Conservation (phyloP, 306 rosid genomes). For the Glycine soja region DNA sequence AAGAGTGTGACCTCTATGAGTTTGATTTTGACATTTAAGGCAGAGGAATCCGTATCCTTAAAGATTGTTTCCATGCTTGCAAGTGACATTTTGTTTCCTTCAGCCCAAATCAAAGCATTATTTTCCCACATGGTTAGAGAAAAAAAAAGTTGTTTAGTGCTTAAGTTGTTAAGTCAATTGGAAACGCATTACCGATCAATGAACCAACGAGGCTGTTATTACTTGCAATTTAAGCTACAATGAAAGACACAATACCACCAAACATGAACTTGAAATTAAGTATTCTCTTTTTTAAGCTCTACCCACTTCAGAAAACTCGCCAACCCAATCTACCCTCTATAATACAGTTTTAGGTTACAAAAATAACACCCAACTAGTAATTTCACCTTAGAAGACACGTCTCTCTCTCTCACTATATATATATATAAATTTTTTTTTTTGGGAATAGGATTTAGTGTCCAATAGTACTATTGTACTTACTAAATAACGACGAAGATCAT, state of each 20-base stretch:
- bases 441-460: neutral
- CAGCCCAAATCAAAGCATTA: conserved; percentile 38
- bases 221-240: conserved; percentile 50
- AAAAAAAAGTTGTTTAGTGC: neutral
- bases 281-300: conserved; percentile 24
- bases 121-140: neutral
- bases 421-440: neutral
- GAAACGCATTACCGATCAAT: conserved; percentile 1
- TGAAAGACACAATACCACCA: conserved; percentile 44
- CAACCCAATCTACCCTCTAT: conserved; percentile 33
- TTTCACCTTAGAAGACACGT: conserved; percentile 57
- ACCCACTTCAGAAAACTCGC: conserved; percentile 37
- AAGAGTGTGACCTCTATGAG: conserved; percentile 25
- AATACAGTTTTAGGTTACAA: conserved; percentile 2
- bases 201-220: conserved; percentile 4
- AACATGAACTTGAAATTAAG: conserved; percentile 30
- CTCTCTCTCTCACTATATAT: neutral
- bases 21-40: conserved; percentile 52
- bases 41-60: conserved; percentile 30
- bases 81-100: conserved; percentile 42
- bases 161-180: neutral
- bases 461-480: neutral
- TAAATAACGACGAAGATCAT: conserved; percentile 29
- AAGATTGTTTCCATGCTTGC: conserved; percentile 36
- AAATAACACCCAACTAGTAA: conserved; percentile 40